Base-by-base conservation (phyloP, 2,329 filamentous ascomycete genomes). In the Pestalotiopsis sp. region DNA sequence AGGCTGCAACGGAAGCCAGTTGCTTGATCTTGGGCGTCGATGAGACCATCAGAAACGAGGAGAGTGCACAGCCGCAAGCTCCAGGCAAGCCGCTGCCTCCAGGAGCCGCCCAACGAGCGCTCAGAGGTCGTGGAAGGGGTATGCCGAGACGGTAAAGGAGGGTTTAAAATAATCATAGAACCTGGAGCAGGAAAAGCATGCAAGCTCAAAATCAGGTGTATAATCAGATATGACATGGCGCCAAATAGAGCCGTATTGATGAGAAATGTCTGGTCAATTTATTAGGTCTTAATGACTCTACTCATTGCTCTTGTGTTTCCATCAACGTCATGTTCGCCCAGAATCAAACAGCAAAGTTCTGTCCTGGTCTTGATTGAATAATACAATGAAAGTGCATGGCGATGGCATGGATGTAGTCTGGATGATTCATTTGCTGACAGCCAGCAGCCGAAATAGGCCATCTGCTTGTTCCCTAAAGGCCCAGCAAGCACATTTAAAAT, bases 31-130 rank as follows among this genome's bases (percentile, higher is more conserved):
- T 99, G 76, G 92, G 94, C 75, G 96, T 99, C 68, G 96, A 99
- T 79, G 96, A 99, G 89, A 99, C 96, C 41, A 98, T 99, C 83
- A 94, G 91, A 83, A 99, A 99, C 82, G 94, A 99, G 85, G 95
- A 98, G 85, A 97, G 93, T 77, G 88, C 91, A 75, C 86, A 90
- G 80, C 92, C 95, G 27, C 93, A 97, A 81, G 94, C 90, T 9
- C 95, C 95, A 0, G 88, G 90, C 68, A 87, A 92, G 80, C 88
- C 90, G 23, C 84, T 95, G 73, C 93, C 92, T 4, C 91, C 91
- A 1, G 93, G 92, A 73, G 95, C 95, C 25, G 95, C 95, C 12
- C 95, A 98, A 85, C 87, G 95, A 77, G 95, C 94, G 57, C 83
- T 98, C 73, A 88, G 95, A 71, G 93, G 92, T 70, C 86, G 94